Evolutionary conservation across 345 rosid species (phyloP), one percentile per base, ranked within the genome.

Genomic region (Aquilaria yunnanensis): DNA sequence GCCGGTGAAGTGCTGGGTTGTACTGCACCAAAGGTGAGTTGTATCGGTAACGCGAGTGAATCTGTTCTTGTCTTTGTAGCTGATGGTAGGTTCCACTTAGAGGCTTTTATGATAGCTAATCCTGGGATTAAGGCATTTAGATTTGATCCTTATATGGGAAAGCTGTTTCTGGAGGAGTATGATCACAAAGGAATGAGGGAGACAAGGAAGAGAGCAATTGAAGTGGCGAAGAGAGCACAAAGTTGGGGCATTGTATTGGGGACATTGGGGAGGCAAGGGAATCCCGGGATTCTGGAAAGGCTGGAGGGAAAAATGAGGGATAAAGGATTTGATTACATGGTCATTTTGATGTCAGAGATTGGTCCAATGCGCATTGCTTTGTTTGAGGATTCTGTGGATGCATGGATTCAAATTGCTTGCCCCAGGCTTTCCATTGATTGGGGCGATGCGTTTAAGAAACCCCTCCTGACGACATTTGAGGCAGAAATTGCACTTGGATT

Each of bases 351-450:
- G 97, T 94, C 96, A 0, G 97, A 94, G 69, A 82, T 94, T 51
- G 88, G 87, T 51, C 96, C 99, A 0, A 58, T 59, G 6, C 81
- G 89, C 67, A 77, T 94, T n/a, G 81, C 81, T 0, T 71, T 94
- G 83, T 90, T 94, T 54, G 96, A 88, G 73, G 96, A 86, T 62
- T 76, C 84, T 2, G 76, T 90, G 13, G 96, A 94, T 80, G 93
- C 97, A 67, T 94, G 99, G 93, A 79, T 94, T 51, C 99, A 94
- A 67, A 86, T 88, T 48, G 99, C 97, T 1, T 94, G 99, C 52
- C 99, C 99, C 0, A 72, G 96, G 59, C 87, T 94, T 49, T 90
- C 97, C 1, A 94, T 94, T 62, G 99, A 94, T 66, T 88, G 99
- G 99, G 99, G 97, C 5, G 96, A 88, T 57, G 92, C 97, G 0